These are phyloP conservation scores for Entomortierella beljakovae DNA, from an alignment of 192 early-diverging fungal species.

Conservation along the genomic window DNA sequence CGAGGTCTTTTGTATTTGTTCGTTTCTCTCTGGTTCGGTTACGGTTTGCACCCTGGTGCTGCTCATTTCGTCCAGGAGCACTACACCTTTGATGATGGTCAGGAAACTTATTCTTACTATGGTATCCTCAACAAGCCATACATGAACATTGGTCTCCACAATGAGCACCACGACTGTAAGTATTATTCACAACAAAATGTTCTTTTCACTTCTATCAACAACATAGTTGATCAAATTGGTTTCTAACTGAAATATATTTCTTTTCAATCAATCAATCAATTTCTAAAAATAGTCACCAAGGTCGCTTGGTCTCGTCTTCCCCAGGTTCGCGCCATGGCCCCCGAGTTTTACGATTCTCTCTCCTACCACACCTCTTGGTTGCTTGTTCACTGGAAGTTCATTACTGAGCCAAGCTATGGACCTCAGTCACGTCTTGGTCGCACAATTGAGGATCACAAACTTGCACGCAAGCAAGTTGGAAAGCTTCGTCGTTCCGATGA, in stretches of 20 bases:
- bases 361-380: conserved; percentile 90
- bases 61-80: conserved; percentile 99
- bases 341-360: conserved; percentile 91
- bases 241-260: conserved; percentile 1
- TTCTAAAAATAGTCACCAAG: conserved; percentile 47
- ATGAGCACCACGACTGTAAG: conserved; percentile 98
- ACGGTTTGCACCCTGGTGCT: conserved; percentile 91
- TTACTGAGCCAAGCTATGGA: conserved; percentile 75
- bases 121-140: conserved; percentile 87
- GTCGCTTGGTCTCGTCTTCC: conserved; percentile 92
- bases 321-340: conserved; percentile 78
- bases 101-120: conserved; percentile 99
- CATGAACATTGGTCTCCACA: conserved; percentile 98
- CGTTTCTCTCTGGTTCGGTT: conserved; percentile 82
- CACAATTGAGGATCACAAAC: conserved; percentile 74
- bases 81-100: conserved; percentile 92
- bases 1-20: conserved; percentile 77
- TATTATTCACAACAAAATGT: conserved; percentile 25
- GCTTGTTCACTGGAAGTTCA: conserved; percentile 86
- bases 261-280: conserved; percentile 6
- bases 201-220: conserved; percentile 4
- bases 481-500: conserved; percentile 51
- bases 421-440: conserved; percentile 88
- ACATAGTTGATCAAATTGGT: no score
- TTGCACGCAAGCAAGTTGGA: conserved; percentile 75